Base-by-base conservation (phyloP, 179 eudicot species). In the Corrigiola litoralis region DNA sequence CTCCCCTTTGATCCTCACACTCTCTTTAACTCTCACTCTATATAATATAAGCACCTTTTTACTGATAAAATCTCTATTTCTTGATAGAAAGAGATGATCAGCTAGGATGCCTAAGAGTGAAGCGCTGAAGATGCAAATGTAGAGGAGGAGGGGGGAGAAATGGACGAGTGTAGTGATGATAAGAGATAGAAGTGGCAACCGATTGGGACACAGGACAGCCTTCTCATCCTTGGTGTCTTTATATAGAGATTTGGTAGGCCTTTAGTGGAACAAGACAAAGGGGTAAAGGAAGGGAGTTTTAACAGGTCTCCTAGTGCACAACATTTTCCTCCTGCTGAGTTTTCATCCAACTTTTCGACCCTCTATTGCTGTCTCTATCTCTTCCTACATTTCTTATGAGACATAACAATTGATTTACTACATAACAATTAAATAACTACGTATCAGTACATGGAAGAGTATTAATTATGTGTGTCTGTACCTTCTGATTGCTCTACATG, bases 121-220 rank as follows among this genome's bases (percentile, higher is more conserved):
- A 0, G 3, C 4, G 29, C 21, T 20, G 44, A 18, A 41, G 56
- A 48, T 49, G 13, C 6, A 14, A 28, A 28, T n/a, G 52, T 21
- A 25, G 66, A 68, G 65, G 51, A 50, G 28, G 33, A 23, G 50
- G 65, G 40, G 38, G 55, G 20, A 50, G 24, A 44, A 48, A 25
- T 2, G 41, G 72, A 68, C 72, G 59, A 68, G 72, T 59, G 72
- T 48, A 47, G 59, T 50, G 40, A 28, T 18, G 13, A 54, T 12
- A 9, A 47, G 41, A 66, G 32, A 58, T 65, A 68, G 52, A 68
- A 58, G 66, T 68, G 72, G 58, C 72, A 68, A 49, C 48, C 48
- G 42, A 48, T 68, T 6, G 14, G n/a, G 59, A 49, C 38, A 68
- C 10, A 50, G 63, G 18, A 48, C 72, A 67, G 44, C 36, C 53